phyloP scores from a whole-genome alignment of 768 basidiomycete species.

The Exsudoporus frostii region DNA sequence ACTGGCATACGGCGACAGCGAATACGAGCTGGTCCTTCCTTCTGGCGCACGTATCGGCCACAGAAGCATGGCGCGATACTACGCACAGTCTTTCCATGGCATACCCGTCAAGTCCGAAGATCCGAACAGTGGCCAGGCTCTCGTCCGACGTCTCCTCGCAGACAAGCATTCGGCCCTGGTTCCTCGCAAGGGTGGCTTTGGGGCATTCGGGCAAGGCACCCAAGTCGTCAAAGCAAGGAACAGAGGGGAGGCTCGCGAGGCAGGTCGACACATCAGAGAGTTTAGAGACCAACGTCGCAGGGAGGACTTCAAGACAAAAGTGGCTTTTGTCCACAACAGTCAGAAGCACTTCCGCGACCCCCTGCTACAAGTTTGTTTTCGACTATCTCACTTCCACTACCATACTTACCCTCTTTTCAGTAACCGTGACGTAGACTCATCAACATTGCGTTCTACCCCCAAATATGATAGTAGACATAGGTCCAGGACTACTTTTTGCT shows the following conservation, averaged over 20 bases:
- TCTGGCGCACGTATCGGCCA: constrained; percentile 93
- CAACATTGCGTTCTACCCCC: constrained; percentile 3
- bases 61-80: constrained; percentile 80
- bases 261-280: constrained; percentile 80
- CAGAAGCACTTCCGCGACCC: constrained; percentile 91
- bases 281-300: constrained; percentile 76
- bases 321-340: constrained; percentile 74
- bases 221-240: constrained; percentile 89
- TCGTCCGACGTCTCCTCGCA: constrained; percentile 72
- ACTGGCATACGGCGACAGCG: constrained; percentile 74
- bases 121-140: constrained; percentile 68
- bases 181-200: constrained; percentile 80
- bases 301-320: constrained; percentile 82
- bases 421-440: constrained; percentile 17
- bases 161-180: constrained; percentile 86
- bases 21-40: constrained; percentile 87
- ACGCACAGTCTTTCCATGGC: constrained; percentile 72
- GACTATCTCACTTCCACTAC: neutral
- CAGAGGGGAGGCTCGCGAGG: constrained; percentile 91
- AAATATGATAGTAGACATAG: neutral
- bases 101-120: constrained; percentile 49
- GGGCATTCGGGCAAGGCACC: constrained; percentile 78
- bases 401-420: constrained; percentile 13
- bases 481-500: constrained; percentile 14
- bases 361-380: constrained; percentile 45